Evolutionary conservation across 257 asterid species (phyloP).

Genomic region (Anisodus tanguticus): DNA sequence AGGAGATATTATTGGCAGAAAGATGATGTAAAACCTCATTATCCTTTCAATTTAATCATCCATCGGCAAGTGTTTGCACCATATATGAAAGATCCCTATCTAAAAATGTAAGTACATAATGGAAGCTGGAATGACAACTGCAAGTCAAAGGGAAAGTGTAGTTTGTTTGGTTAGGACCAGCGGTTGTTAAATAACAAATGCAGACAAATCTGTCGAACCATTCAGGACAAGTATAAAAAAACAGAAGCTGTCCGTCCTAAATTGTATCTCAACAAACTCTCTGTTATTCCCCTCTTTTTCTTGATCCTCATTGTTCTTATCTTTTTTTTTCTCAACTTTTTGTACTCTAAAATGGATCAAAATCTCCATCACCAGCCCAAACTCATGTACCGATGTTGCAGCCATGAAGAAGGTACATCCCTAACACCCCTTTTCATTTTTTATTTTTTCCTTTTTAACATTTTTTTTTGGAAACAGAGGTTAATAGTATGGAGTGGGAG

Average conservation of each 20-base stretch:
- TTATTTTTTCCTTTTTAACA: too few species aligned
- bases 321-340: not conserved
- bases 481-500: constrained; percentile 52
- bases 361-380: not conserved
- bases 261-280: constrained; percentile 8
- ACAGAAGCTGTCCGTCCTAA: constrained; percentile 29
- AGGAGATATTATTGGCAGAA: not conserved
- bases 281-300: constrained; percentile 24
- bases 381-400: constrained; percentile 16
- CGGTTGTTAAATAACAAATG: constrained; percentile 30
- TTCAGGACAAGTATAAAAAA: constrained; percentile 29
- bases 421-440: too few species aligned
- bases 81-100: not conserved
- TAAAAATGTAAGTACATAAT: not conserved
- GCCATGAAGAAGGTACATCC: constrained; percentile 25
- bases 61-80: not conserved
- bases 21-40: not conserved
- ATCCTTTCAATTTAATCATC: not conserved
- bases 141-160: constrained; percentile 32
- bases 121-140: constrained; percentile 29
- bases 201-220: constrained; percentile 32
- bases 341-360: constrained; percentile 24
- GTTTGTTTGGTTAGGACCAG: constrained; percentile 32
- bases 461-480: constrained; percentile 41
- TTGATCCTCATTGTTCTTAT: not conserved